phyloP scores from a whole-genome alignment of 2,329 filamentous ascomycete genomes.

The Coniella vitis region DNA sequence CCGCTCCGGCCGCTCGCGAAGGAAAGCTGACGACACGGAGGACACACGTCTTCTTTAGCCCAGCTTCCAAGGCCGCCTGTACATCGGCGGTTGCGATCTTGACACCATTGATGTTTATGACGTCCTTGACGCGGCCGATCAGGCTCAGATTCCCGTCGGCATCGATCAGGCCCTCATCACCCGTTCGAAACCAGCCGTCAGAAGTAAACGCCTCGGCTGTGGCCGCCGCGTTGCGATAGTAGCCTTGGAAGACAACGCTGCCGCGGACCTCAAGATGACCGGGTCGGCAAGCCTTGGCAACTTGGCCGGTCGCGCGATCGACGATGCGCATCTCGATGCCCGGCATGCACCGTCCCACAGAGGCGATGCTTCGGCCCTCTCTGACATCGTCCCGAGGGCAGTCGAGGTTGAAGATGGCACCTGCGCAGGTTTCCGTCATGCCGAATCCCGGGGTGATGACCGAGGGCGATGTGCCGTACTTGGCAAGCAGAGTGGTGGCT shows the following conservation, averaged over 20 bases:
- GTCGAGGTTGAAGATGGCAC: constrained; percentile 34
- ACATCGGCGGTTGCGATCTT: constrained; percentile 33
- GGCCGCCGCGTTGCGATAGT: constrained; percentile 52
- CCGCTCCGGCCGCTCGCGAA: constrained; percentile 1
- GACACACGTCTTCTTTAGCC: constrained; percentile 20
- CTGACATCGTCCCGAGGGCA: constrained; percentile 34
- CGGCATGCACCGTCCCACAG: constrained; percentile 31
- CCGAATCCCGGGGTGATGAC: constrained; percentile 37
- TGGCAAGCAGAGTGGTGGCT: constrained; percentile 23
- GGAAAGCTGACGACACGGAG: constrained; percentile 16
- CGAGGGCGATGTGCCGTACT: constrained; percentile 25
- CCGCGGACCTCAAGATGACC: constrained; percentile 55
- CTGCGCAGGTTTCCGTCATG: constrained; percentile 49
- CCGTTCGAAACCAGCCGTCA: constrained; percentile 37
- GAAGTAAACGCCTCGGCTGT: constrained; percentile 50
- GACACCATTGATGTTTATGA: constrained; percentile 40
- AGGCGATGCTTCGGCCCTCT: constrained; percentile 25
- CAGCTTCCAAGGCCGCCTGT: constrained; percentile 31
- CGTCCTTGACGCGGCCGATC: constrained; percentile 33
- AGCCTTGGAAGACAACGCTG: constrained; percentile 56
- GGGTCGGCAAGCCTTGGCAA: too few relatives aligned
- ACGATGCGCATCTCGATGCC: constrained; percentile 31
- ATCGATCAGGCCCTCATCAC: constrained; percentile 31
- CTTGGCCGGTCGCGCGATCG: constrained; percentile 16
- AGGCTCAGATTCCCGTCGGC: constrained; percentile 28